Evolutionary conservation across 2,329 filamentous ascomycete genomes (phyloP), one percentile per base, ranked within the genome.

Genomic region (Monosporascus sp.): DNA sequence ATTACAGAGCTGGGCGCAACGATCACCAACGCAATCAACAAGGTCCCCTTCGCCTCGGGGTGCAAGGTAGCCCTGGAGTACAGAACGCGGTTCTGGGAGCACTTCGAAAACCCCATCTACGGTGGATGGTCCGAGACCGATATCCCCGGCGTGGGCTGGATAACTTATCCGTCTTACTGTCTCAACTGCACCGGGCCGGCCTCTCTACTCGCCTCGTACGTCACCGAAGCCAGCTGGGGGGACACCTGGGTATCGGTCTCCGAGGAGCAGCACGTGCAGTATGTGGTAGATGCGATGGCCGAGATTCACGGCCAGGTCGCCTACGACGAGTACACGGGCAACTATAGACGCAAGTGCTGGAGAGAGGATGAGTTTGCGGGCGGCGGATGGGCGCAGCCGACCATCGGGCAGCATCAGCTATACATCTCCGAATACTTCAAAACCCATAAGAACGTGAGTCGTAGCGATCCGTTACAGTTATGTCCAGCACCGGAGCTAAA

Each of bases 351-450:
- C 1, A 78, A 81, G 49, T 88, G 86, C 72, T 89, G 86, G 86
- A 72, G 78, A 50, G 66, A 78, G 7, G 83, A 89, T 57, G 77
- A 81, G 54, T 78, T 81, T 54, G 77, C 85, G 65, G 78, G 77
- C 1, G 85, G 81, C 5, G 79, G 80, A 7, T 90, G 85, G 86
- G 80, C 80, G 1, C 67, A 69, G 5, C 85, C 86, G 1, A 69
- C 74, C 0, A 72, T 83, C 0, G 85, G 85, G 0, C 84, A 89
- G 70, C 86, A 90, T 63, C 78, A 86, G 59, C 63, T 89, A 24
- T 90, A 86, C 60, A 72, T 90, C 8, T 86, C 87, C 0, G 82
- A 86, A n/a, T 90, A 88, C 63, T 88, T 86, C 63, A 80, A 84
- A 64, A 89, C 85, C 0, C 82, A 89, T 66, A 78, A 78, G 57